These are phyloP conservation scores for Claviceps sorghi DNA, from an alignment of 2,329 filamentous ascomycete genomes.

Conservation along the genomic window DNA sequence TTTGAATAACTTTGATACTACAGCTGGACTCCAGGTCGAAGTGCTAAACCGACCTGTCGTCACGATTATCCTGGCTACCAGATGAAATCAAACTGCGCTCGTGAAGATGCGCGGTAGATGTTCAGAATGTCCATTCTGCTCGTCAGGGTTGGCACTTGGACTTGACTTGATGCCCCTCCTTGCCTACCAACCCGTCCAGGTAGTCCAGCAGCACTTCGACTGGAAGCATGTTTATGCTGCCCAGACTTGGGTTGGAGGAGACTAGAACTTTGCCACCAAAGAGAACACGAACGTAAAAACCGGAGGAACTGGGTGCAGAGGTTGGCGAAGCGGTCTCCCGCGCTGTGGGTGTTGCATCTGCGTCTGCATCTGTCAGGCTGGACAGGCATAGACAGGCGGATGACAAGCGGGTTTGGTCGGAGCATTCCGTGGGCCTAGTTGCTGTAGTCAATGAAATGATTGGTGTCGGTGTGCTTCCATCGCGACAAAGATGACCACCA, in stretches of 20 bases:
- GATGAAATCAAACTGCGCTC: background rate
- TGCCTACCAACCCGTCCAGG: conserved; percentile 55
- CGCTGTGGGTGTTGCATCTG: background rate
- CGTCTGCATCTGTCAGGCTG: conserved; percentile 3
- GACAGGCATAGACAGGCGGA: conserved; percentile 17
- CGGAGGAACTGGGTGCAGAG: conserved; percentile 6
- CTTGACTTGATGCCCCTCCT: conserved; percentile 28
- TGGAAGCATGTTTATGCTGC: conserved; percentile 55
- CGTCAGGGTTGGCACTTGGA: conserved; percentile 12
- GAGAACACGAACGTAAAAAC: conserved; percentile 49
- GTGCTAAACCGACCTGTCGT: background rate
- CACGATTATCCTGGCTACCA: background rate
- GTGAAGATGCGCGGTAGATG: background rate
- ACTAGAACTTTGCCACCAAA: conserved; percentile 53
- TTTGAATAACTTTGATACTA: background rate
- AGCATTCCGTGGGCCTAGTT: conserved; percentile 13
- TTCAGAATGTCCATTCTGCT: conserved; percentile 2
- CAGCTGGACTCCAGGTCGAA: background rate
- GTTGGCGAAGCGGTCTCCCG: background rate
- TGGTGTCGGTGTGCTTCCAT: background rate
- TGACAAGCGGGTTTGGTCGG: conserved; percentile 9
- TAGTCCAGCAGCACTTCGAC: conserved; percentile 50
- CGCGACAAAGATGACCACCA: conserved; percentile 12
- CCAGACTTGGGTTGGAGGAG: conserved; percentile 56
- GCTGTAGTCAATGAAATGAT: background rate